Conservation (phyloP, 768 basidiomycete species). For the Boletus rex-veris region DNA sequence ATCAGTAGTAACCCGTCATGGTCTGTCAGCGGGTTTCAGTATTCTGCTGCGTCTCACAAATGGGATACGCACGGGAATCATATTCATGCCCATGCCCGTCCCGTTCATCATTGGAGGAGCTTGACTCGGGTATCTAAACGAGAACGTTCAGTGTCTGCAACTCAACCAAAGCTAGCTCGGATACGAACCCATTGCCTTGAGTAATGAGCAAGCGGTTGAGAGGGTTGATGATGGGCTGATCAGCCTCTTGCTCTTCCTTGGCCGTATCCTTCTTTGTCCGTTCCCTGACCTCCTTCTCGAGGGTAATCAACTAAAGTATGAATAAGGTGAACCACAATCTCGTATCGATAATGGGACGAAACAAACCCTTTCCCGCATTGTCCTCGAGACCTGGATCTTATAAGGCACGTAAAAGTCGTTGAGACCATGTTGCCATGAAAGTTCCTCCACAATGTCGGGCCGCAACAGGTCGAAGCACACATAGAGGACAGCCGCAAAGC, state of each 20-base stretch:
- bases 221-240: constrained; percentile 86
- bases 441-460: constrained; percentile 87
- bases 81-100: constrained; percentile 41
- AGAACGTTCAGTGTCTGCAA: constrained; percentile 5
- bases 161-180: neutral
- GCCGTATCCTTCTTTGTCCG: constrained; percentile 79
- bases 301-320: constrained; percentile 53
- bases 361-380: constrained; percentile 68
- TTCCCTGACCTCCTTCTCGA: constrained; percentile 91
- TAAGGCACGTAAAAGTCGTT: constrained; percentile 99
- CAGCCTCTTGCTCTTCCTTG: constrained; percentile 87
- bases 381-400: constrained; percentile 82
- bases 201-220: constrained; percentile 63
- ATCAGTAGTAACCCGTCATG: constrained; percentile 61
- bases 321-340: constrained; percentile 5
- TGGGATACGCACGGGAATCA: constrained; percentile 54
- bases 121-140: constrained; percentile 55
- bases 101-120: constrained; percentile 61
- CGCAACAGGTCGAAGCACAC: constrained; percentile 95
- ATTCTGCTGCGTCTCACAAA: neutral
- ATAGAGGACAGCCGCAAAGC: constrained; percentile 87
- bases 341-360: neutral
- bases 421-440: constrained; percentile 94
- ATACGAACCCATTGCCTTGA: constrained; percentile 59
- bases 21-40: constrained; percentile 33